These are phyloP conservation scores for Elsinoe batatas DNA, from an alignment of 2,329 filamentous ascomycete genomes.

Conservation along the genomic window DNA sequence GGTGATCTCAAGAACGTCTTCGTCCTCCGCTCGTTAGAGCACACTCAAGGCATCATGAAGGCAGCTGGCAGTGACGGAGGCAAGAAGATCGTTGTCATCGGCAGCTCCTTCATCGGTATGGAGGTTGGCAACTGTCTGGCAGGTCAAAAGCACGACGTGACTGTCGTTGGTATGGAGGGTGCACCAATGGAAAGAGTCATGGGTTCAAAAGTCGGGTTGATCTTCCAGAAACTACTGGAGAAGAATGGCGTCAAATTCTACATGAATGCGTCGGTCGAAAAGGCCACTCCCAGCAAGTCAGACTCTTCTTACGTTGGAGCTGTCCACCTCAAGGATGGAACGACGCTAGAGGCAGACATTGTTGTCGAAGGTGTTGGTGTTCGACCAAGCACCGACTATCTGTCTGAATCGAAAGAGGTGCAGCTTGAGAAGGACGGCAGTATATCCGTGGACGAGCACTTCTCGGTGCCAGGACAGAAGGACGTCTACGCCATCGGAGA, in stretches of 20 bases:
- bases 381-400: constrained; percentile 70
- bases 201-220: constrained; percentile 67
- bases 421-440: constrained; percentile 80
- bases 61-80: constrained; percentile 68
- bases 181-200: constrained; percentile 79
- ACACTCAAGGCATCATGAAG: constrained; percentile 65
- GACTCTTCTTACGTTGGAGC: constrained; percentile 66
- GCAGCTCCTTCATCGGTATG: constrained; percentile 96
- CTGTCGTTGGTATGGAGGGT: constrained; percentile 79
- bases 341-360: constrained; percentile 71
- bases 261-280: constrained; percentile 70
- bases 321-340: constrained; percentile 77
- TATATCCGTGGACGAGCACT: constrained; percentile 67
- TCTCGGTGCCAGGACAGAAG: constrained; percentile 62
- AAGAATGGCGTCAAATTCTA: constrained; percentile 83
- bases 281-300: constrained; percentile 60
- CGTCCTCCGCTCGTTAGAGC: constrained; percentile 64
- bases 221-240: constrained; percentile 71
- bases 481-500: constrained; percentile 91
- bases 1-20: constrained; percentile 76
- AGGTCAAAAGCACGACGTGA: constrained; percentile 68
- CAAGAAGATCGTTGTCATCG: constrained; percentile 88
- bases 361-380: constrained; percentile 91
- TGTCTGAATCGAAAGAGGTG: constrained; percentile 61
- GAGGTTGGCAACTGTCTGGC: constrained; percentile 79